Percentiles rank a stretch among this genome's conserved stretches.
phyloP scores from a whole-genome alignment of 73 alveolate genomes.

The Paramecium primaurelia region DNA sequence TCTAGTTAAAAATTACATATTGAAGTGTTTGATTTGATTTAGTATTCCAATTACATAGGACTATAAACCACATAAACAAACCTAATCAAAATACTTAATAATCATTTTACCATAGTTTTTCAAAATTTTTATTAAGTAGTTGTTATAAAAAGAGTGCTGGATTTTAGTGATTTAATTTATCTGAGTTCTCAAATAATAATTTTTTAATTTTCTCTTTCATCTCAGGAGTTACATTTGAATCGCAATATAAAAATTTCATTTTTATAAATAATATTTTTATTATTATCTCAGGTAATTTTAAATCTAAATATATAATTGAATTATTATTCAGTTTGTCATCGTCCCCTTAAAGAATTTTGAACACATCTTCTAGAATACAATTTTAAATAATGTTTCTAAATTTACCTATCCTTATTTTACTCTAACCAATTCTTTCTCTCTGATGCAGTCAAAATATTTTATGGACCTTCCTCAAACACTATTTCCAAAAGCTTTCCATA shows the following conservation, averaged over 20 bases:
- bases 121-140: background rate
- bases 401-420: background rate
- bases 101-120: background rate
- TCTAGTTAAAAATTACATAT: background rate
- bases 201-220: background rate
- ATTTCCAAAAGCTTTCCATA: background rate
- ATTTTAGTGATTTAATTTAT: background rate
- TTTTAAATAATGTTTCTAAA: background rate
- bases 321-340: background rate
- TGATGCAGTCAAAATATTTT: background rate
- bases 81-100: background rate
- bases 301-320: background rate
- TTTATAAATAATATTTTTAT: background rate
- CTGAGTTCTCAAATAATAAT: background rate
- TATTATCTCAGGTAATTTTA: background rate
- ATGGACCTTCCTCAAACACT: slow-evolving; percentile 35
- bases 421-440: background rate
- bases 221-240: slow-evolving; percentile 54
- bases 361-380: background rate
- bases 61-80: background rate
- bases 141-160: slow-evolving; percentile 20
- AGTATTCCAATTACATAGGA: background rate
- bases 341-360: background rate
- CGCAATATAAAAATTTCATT: background rate
- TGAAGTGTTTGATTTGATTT: background rate